Evolutionary conservation across 2,329 filamentous ascomycete genomes (phyloP).

Genomic region (Aureobasidium sp.): DNA sequence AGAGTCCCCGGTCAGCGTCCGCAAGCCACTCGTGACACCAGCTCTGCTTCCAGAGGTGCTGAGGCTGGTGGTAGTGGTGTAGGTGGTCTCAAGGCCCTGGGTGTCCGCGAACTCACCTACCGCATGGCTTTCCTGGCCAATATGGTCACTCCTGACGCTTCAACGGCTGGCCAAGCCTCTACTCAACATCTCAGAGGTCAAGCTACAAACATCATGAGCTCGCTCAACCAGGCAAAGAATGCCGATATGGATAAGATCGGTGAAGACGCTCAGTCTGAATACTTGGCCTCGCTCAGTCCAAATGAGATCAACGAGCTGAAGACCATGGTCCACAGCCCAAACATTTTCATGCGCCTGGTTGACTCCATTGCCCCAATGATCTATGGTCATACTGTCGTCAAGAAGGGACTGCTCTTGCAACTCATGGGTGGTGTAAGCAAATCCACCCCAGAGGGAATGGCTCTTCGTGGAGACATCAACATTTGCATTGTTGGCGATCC

Average conservation of each 20-base stretch:
- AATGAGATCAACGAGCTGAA: constrained; percentile 88
- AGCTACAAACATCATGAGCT: constrained; percentile 75
- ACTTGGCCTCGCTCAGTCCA: constrained; percentile 76
- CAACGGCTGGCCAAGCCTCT: constrained; percentile 64
- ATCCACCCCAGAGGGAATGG: constrained; percentile 86
- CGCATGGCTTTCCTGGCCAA: constrained; percentile 93
- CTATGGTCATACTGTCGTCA: constrained; percentile 94
- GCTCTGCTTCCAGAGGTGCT: constrained; percentile 58
- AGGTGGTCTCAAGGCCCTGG: constrained; percentile 80
- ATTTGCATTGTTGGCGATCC: constrained; percentile 97
- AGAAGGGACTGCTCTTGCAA: constrained; percentile 91
- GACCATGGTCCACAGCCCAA: constrained; percentile 87
- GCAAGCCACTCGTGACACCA: constrained; percentile 77
- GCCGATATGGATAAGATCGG: constrained; percentile 62
- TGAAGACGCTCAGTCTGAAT: constrained; percentile 81
- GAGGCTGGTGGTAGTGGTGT: constrained; percentile 82
- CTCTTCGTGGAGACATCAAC: constrained; percentile 93
- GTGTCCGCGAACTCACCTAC: constrained; percentile 92
- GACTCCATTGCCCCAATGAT: constrained; percentile 95
- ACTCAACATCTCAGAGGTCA: constrained; percentile 64
- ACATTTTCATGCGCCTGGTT: constrained; percentile 88
- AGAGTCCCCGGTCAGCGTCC: constrained; percentile 79
- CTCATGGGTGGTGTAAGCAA: constrained; percentile 95
- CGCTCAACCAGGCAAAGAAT: constrained; percentile 66
- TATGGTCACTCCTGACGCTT: constrained; percentile 88